phyloP scores from a whole-genome alignment of 2,329 filamentous ascomycete genomes.

The Endocalyx cinctus region DNA sequence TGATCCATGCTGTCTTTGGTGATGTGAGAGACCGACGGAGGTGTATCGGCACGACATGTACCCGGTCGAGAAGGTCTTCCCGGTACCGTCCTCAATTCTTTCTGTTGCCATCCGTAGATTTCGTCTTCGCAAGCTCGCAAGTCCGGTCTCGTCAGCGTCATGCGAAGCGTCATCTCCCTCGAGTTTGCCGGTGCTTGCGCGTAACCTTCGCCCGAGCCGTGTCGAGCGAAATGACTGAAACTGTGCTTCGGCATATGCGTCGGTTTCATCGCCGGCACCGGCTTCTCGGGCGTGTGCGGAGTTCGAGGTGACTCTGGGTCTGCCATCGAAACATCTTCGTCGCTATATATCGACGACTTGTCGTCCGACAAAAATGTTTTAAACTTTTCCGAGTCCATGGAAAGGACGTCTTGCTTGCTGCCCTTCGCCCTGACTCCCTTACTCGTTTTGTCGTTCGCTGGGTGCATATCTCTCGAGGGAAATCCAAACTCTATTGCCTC shows the following conservation, averaged over 20 bases:
- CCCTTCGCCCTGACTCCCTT: constrained; percentile 16
- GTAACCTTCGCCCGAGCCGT: constrained; percentile 37
- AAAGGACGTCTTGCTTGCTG: constrained; percentile 16
- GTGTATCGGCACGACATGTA: constrained; percentile 17
- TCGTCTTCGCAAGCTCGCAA: constrained; percentile 70
- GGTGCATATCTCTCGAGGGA: constrained; percentile 53
- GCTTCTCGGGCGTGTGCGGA: constrained; percentile 44
- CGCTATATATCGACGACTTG: constrained; percentile 48
- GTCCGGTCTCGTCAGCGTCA: constrained; percentile 90
- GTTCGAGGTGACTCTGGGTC: constrained; percentile 59
- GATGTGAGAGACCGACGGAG: constrained; percentile 26
- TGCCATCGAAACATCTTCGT: constrained; percentile 48
- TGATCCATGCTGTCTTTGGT: constrained; percentile 51
- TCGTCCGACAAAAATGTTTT: constrained; percentile 44
- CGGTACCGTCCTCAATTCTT: constrained; percentile 23
- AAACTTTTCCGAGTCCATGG: constrained; percentile 43
- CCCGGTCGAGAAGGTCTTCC: constrained; percentile 27
- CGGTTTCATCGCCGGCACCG: constrained; percentile 19
- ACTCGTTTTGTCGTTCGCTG: constrained; percentile 28
- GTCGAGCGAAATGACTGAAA: too few species aligned
- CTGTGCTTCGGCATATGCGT: constrained; percentile 20
- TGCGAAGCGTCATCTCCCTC: constrained; percentile 90
- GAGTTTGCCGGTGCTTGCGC: constrained; percentile 52
- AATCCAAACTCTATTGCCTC: constrained; percentile 94
- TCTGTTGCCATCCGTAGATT: constrained; percentile 63